Conservation (phyloP, 495 filamentous ascomycete genomes). For the Aspergillus hancockii region DNA sequence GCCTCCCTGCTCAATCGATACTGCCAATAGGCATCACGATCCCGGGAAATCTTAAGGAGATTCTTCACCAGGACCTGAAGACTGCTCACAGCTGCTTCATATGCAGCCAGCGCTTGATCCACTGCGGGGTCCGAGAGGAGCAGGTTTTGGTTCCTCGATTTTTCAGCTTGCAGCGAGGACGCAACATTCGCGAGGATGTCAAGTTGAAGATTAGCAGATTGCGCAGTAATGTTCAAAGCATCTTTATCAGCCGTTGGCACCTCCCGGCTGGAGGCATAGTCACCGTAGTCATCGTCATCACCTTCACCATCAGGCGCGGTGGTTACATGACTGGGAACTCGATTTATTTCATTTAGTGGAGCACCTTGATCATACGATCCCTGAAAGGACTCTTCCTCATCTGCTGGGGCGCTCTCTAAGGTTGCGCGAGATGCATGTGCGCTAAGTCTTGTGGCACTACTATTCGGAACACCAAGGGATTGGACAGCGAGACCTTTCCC, state of each 20-base stretch:
- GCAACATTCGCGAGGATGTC: slow-evolving; percentile 85
- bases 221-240: slow-evolving; percentile 91
- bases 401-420: slow-evolving; percentile 42
- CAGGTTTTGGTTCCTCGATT: slow-evolving; percentile 64
- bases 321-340: slow-evolving; percentile 47
- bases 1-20: slow-evolving; percentile 88
- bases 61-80: slow-evolving; percentile 85
- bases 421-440: slow-evolving; percentile 53
- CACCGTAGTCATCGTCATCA: slow-evolving; percentile 83
- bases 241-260: slow-evolving; percentile 74
- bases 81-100: slow-evolving; percentile 85
- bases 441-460: slow-evolving; percentile 43
- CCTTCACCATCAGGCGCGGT: slow-evolving; percentile 53
- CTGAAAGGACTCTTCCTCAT: slow-evolving; percentile 58
- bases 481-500: slow-evolving; percentile 40
- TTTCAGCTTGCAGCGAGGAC: slow-evolving; percentile 74
- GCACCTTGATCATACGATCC: slow-evolving; percentile 61
- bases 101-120: slow-evolving; percentile 78
- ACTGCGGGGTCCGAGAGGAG: slow-evolving; percentile 73
- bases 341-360: slow-evolving; percentile 51
- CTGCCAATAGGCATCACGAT: slow-evolving; percentile 96
- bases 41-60: slow-evolving; percentile 84
- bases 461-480: slow-evolving; percentile 34
- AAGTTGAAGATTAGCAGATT: slow-evolving; percentile 89
- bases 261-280: slow-evolving; percentile 80